Base-by-base conservation (phyloP, 805 yeast species). In the Kuraishia hungarica region DNA sequence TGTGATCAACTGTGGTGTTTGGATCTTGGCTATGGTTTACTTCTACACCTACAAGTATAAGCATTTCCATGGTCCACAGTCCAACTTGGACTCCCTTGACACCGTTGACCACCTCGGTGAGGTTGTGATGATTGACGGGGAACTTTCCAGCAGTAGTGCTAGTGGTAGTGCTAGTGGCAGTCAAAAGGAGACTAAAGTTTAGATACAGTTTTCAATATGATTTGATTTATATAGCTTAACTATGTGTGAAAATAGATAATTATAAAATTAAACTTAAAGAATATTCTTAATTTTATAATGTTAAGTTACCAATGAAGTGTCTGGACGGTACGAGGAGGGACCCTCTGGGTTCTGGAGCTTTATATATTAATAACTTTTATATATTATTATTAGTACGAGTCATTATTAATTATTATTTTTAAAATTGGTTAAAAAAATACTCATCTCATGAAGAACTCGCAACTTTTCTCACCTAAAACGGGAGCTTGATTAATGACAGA, bases 1-100 rank as follows among this genome's bases (percentile, higher is more conserved):
- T 51, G 74, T 70, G 17, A 69, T 71, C 15, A 65, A 64, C 21
- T 66, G 67, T 21, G 70, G 69, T 50, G 61, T 60, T n/a, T 63
- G 67, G 68, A 60, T 66, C 20, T 50, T 66, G 7, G 56, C 68
- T 6, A 22, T 59, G 26, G 52, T 60, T 10, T 66, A 57, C 55
- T 66, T 58, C 54, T 61, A 54, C 24, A 55, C 53, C 39, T 66
- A 60, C 56, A 64, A 64, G 48, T 62, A 60, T 50, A 66, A 63
- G 50, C 53, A 54, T 39, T 66, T 57, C 52, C 62, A 60, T 46
- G 69, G 69, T 39, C 71, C 68, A 54, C 57, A 57, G 57, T 58
- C 64, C 39, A 66, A 66, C 54, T 56, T 66, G 51, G 54, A 62
- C 3, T 78, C 61, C 21, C 15, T 50, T 5, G 26, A 47, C 17